A percentile compares a stretch with the other conserved stretches of the same genome.
Evolutionary conservation across 805 yeast species (phyloP).

Genomic region (Teunomyces tritomae): DNA sequence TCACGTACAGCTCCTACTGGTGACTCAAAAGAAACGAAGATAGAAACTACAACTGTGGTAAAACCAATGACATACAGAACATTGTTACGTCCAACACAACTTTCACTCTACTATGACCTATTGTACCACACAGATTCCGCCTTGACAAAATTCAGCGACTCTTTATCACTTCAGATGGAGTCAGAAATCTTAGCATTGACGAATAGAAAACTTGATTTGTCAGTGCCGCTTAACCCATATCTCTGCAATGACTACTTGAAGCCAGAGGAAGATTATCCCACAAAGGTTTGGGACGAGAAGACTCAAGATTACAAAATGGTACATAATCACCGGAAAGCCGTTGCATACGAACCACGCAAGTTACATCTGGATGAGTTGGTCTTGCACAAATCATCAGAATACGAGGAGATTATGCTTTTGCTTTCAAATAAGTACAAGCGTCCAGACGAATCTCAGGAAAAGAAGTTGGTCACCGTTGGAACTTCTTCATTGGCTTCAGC

Average conservation of each 20-base stretch:
- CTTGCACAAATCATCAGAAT: constrained; percentile 70
- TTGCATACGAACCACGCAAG: constrained; percentile 30
- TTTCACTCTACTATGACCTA: constrained; percentile 81
- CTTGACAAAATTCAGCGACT: constrained; percentile 74
- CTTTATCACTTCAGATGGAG: constrained; percentile 76
- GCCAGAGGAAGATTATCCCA: constrained; percentile 51
- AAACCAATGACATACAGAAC: constrained; percentile 77
- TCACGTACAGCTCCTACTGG: constrained; percentile 1
- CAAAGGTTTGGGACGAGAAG: constrained; percentile 40
- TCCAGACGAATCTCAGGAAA: constrained; percentile 37
- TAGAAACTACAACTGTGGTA: constrained; percentile 12
- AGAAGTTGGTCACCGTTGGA: constrained; percentile 39
- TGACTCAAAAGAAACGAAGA: background rate
- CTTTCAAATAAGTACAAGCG: constrained; percentile 39
- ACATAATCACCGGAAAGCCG: constrained; percentile 32
- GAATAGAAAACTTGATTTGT: constrained; percentile 70
- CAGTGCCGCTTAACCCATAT: constrained; percentile 73
- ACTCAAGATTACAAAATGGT: constrained; percentile 29
- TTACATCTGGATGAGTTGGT: constrained; percentile 43
- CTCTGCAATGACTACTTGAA: constrained; percentile 42
- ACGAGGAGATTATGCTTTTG: constrained; percentile 80
- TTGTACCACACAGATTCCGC: constrained; percentile 77
- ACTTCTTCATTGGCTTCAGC: constrained; percentile 22
- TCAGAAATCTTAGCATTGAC: constrained; percentile 81
- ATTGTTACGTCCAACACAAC: constrained; percentile 73